Evolutionary conservation across 1,139 yeast genomes (phyloP).

Genomic region (Kodamaea alishanica): DNA sequence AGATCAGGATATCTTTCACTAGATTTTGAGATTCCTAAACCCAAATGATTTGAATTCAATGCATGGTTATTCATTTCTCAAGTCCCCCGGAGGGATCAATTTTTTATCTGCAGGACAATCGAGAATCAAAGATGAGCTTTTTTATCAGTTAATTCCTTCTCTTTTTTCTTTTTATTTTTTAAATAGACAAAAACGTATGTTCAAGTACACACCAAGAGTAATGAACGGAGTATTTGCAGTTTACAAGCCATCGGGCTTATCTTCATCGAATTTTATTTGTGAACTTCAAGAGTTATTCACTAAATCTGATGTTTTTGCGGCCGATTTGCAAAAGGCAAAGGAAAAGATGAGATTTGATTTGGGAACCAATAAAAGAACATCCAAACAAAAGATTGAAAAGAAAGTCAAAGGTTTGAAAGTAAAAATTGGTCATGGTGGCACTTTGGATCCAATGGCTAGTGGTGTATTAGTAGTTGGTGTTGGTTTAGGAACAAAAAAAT

Average conservation of each 20-base stretch:
- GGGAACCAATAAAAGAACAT: conserved; percentile 47
- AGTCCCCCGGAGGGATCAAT: background rate
- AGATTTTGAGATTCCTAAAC: conserved; percentile 51
- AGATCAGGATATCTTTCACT: conserved; percentile 61
- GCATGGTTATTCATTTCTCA: background rate
- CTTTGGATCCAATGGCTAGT: conserved; percentile 90
- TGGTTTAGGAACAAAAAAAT: conserved; percentile 81
- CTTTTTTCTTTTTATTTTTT: no score
- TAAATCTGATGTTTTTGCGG: conserved; percentile 54
- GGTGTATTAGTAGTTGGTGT: conserved; percentile 92
- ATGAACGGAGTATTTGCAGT: conserved; percentile 95
- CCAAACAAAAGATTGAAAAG: conserved; percentile 41
- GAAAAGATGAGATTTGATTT: conserved; percentile 30
- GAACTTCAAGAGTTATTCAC: conserved; percentile 63
- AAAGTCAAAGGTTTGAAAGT: conserved; percentile 54
- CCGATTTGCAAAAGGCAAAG: conserved; percentile 45
- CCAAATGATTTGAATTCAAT: conserved; percentile 11
- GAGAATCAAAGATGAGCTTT: no score
- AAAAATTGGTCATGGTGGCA: conserved; percentile 98
- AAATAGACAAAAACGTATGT: conserved; percentile 7
- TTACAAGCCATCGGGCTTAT: conserved; percentile 81
- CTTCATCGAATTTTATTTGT: conserved; percentile 70
- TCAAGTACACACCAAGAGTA: conserved; percentile 12
- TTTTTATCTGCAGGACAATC: no score
- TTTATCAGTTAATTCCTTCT: no score